Percentiles rank a stretch among this genome's conserved stretches.
Conservation (phyloP, 192 early-diverging fungal species). For the Thoreauomyces humboldtii region DNA sequence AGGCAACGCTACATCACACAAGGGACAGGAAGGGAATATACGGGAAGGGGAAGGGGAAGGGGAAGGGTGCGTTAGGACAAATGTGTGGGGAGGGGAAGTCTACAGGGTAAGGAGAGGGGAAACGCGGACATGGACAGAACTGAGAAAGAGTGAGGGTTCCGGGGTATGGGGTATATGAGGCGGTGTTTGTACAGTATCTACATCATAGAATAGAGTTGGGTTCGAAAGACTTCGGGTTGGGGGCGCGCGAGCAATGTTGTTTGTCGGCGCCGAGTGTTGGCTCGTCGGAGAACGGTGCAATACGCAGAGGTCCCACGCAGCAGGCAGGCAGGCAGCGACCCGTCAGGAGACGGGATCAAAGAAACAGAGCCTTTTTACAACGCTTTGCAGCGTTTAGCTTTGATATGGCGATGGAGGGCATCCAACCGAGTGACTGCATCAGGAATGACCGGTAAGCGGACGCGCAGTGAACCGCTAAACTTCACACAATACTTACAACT, state of each 20-base stretch:
- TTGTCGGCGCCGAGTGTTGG: no score
- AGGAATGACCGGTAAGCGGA: background rate
- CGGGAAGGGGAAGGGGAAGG: background rate
- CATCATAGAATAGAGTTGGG: background rate
- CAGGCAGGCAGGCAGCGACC: background rate
- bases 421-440: constrained; percentile 23
- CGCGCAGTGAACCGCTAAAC: background rate
- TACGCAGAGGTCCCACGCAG: background rate
- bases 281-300: no score
- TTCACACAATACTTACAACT: constrained; percentile 5
- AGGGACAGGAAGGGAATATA: no score
- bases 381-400: constrained; percentile 12
- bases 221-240: no score
- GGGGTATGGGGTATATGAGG: background rate
- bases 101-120: background rate
- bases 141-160: background rate
- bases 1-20: no score
- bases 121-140: background rate
- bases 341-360: background rate
- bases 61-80: background rate
- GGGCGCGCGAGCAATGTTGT: no score
- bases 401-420: constrained; percentile 22
- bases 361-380: background rate
- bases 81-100: background rate
- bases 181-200: background rate